These are phyloP conservation scores for Penicillium coprophilum DNA, from an alignment of 495 filamentous ascomycete genomes.

Conservation along the genomic window DNA sequence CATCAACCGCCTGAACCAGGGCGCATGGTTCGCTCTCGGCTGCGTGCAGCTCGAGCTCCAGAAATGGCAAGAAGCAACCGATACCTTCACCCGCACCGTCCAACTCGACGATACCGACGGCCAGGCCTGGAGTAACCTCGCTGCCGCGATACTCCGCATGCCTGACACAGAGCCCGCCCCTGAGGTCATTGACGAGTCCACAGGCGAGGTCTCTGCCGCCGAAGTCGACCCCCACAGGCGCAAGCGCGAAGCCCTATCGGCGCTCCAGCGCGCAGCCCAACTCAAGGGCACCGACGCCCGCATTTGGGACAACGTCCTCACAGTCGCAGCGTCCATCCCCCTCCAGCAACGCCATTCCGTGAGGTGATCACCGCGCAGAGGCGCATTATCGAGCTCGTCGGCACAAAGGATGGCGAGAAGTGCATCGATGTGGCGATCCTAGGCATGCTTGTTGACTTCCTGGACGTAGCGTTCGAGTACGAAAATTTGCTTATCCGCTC, in stretches of 20 bases:
- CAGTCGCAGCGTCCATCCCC: slow-evolving; percentile 75
- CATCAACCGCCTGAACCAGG: slow-evolving; percentile 76
- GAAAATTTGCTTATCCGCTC: slow-evolving; percentile 34
- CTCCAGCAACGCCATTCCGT: slow-evolving; percentile 65
- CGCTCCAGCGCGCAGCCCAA: slow-evolving; percentile 78
- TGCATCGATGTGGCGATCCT: slow-evolving; percentile 75
- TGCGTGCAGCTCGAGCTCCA: slow-evolving; percentile 79
- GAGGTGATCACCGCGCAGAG: slow-evolving; percentile 73
- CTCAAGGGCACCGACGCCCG: slow-evolving; percentile 80
- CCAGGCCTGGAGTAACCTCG: slow-evolving; percentile 92
- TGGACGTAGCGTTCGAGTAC: slow-evolving; percentile 53
- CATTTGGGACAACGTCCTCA: slow-evolving; percentile 95
- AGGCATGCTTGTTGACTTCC: slow-evolving; percentile 66
- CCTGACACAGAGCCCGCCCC: slow-evolving; percentile 37
- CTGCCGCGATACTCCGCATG: slow-evolving; percentile 67
- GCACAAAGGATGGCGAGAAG: slow-evolving; percentile 64
- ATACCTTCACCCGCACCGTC: slow-evolving; percentile 79
- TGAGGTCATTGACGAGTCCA: slow-evolving; percentile 31
- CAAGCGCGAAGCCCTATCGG: slow-evolving; percentile 70
- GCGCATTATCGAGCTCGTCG: slow-evolving; percentile 73
- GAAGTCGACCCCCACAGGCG: slow-evolving; percentile 57
- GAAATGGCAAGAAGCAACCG: slow-evolving; percentile 75
- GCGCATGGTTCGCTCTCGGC: slow-evolving; percentile 85
- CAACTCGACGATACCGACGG: slow-evolving; percentile 84
- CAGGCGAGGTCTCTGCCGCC: slow-evolving; percentile 23